phyloP scores from a whole-genome alignment of 805 yeast species.

The Pichia rugopelliculosa region DNA sequence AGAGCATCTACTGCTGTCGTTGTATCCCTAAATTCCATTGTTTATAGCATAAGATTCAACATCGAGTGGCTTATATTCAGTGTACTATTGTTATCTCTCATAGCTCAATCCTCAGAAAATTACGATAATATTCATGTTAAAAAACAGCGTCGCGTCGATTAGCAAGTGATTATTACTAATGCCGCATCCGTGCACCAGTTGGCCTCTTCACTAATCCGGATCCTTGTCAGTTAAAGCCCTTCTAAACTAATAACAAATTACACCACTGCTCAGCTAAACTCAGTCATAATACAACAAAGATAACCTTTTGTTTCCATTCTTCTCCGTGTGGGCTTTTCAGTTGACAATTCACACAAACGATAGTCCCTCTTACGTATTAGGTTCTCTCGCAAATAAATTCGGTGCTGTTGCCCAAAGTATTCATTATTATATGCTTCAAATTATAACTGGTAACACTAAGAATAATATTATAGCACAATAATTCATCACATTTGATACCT shows the following conservation, averaged over 20 bases:
- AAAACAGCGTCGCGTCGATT: not conserved
- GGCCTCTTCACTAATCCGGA: not conserved
- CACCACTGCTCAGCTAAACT: not conserved
- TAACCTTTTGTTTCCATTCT: not conserved
- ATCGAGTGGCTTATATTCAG: too few relatives aligned
- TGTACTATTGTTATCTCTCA: too few relatives aligned
- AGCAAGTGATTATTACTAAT: too few relatives aligned
- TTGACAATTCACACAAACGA: not conserved
- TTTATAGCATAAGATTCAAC: too few relatives aligned
- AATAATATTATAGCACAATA: not conserved
- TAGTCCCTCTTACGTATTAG: not conserved
- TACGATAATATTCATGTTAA: not conserved
- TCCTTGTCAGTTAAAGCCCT: not conserved
- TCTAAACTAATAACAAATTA: not conserved
- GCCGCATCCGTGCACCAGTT: not conserved
- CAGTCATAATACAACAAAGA: too few relatives aligned
- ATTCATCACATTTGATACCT: not conserved
- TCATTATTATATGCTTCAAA: not conserved
- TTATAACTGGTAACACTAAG: not conserved
- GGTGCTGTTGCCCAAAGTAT: not conserved
- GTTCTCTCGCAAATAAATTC: not conserved
- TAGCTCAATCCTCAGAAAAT: too few relatives aligned
- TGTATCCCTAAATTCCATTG: not conserved
- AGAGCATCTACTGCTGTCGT: not conserved
- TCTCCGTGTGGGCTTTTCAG: not conserved